Evolutionary conservation across 2,329 filamentous ascomycete species (phyloP).

Genomic region (Trichoderma semiorbis): DNA sequence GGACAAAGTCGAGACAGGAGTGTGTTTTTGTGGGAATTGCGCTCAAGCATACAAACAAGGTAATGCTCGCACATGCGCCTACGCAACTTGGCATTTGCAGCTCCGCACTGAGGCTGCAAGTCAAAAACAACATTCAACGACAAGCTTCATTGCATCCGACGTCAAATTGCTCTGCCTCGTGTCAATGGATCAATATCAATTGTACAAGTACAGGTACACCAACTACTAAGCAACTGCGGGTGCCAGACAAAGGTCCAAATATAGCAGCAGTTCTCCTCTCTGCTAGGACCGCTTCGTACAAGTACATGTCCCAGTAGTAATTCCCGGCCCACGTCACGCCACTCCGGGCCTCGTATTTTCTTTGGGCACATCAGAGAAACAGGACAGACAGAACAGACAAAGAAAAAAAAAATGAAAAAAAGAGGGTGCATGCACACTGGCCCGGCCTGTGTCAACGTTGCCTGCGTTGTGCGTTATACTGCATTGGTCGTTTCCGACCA

Average conservation of each 20-base stretch:
- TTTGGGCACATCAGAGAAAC: neutral
- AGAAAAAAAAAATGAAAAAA: neutral
- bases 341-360: slow-evolving; percentile 12
- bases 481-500: slow-evolving; percentile 8
- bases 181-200: neutral
- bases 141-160: neutral
- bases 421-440: neutral
- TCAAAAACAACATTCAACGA: neutral
- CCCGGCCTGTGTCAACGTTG: slow-evolving; percentile 10
- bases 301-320: neutral
- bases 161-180: neutral
- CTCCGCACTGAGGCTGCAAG: neutral
- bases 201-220: neutral
- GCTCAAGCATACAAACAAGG: slow-evolving; percentile 8
- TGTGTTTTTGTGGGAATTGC: neutral
- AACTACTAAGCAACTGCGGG: too few species aligned
- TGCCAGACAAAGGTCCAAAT: neutral
- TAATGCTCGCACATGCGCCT: neutral
- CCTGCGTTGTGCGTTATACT: slow-evolving; percentile 11
- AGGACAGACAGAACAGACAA: neutral
- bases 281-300: neutral
- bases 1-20: neutral
- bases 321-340: slow-evolving; percentile 6
- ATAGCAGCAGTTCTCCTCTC: neutral
- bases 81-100: neutral